These are phyloP conservation scores for Saturnispora galanensis DNA, from an alignment of 805 yeast genomes.

Conservation along the genomic window DNA sequence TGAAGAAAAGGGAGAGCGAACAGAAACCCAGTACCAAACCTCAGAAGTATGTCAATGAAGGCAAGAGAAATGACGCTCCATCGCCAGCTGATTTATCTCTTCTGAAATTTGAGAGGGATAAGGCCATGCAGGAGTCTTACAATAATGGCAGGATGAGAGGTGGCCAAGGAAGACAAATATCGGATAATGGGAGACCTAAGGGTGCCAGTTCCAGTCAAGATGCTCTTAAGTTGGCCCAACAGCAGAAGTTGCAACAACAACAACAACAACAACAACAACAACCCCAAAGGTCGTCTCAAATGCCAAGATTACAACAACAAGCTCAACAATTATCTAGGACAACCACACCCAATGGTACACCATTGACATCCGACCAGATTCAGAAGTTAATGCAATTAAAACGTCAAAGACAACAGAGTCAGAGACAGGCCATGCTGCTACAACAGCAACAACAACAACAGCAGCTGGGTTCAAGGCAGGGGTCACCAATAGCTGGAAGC, in stretches of 20 bases:
- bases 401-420: conserved; percentile 32
- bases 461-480: conserved; percentile 18
- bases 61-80: conserved; percentile 40
- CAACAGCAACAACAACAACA: conserved; percentile 30
- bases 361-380: conserved; percentile 50
- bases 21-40: conserved; percentile 45
- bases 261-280: conserved; percentile 7
- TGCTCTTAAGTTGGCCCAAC: conserved; percentile 7
- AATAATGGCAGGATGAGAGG: conserved; percentile 20
- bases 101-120: conserved; percentile 78
- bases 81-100: conserved; percentile 80
- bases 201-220: not conserved
- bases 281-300: not conserved
- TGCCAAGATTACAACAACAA: not conserved
- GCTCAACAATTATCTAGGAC: conserved; percentile 22
- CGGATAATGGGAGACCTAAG: conserved; percentile 12
- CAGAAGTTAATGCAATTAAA: conserved; percentile 47
- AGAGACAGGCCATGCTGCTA: conserved; percentile 30
- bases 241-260: not conserved
- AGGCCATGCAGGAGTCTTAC: conserved; percentile 69
- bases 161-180: conserved; percentile 13
- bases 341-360: conserved; percentile 45
- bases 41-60: conserved; percentile 22
- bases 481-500: conserved; percentile 12
- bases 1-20: conserved; percentile 78